Base-by-base conservation (phyloP, 202 grass and related monocot species). In the Tripidium arundinaceum region DNA sequence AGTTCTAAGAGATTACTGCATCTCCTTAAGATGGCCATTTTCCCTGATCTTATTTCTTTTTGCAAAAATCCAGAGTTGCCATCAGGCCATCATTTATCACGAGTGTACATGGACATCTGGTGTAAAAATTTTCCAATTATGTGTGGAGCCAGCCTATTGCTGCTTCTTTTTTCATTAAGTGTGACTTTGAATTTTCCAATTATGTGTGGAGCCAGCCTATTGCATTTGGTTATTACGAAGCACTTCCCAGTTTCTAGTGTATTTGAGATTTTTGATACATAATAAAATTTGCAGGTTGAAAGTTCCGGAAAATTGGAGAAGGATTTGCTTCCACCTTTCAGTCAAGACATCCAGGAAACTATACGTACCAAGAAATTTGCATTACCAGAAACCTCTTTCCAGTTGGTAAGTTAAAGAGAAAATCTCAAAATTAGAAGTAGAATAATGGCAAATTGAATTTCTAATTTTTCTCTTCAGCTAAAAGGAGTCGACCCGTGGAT, bases 351-450 rank as follows among this genome's bases (percentile, higher is more conserved):
- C 60, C 64, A 77, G 33, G 75, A 72, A 7, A 81, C 77, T 31
- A 84, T 90, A 63, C 11, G 55, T 22, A 65, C 70, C 24, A 90
- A 90, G 71, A 81, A 76, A 83, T 29, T 29, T 49, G 31, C 65
- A 65, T 83, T 77, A 84, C 76, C 46, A 34, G 64, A 81, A 83
- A 83, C 80, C 81, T 90, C 76, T 60, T 79, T 90, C 71, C 69
- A 90, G 71, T 39, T 90, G 81, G 88, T 90, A 90, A 61, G 84
- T 84, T 39, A 50, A 83, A 55, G 47, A 61, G 18, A 31, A 80
- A 40, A 47, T 59, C 46, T 47, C 12, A 68, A 31, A 59, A 67
- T 59, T 54, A 11, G 12, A 26, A 73, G 65, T 78, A 33, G 19
- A 67, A 79, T 45, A 65, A 10, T 14, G 11, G 34, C 11, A 39